Evolutionary conservation across 1,284 basidiomycete genomes (phyloP).

Genomic region (Termitomyces sp.): DNA sequence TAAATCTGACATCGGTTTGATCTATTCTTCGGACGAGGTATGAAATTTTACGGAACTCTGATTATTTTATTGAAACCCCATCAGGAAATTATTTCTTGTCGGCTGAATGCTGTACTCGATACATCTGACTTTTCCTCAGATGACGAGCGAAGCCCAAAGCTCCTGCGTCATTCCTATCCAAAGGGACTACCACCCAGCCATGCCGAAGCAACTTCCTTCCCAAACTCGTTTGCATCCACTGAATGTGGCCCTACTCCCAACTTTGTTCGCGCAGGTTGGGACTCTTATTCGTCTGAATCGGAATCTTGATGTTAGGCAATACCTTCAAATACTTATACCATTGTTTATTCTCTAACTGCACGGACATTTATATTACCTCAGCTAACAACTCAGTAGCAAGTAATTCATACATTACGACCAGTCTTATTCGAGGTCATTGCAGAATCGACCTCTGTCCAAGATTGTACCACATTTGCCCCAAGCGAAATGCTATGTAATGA

Average conservation of each 20-base stretch:
- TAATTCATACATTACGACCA: slow-evolving; percentile 13
- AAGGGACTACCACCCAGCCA: slow-evolving; percentile 20
- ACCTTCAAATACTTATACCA: slow-evolving; percentile 5
- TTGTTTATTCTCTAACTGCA: slow-evolving; percentile 11
- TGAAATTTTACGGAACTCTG: neutral
- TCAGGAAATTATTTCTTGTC: slow-evolving; percentile 11
- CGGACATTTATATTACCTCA: slow-evolving; percentile 1
- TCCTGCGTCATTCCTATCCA: slow-evolving; percentile 24
- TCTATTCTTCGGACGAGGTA: slow-evolving; percentile 23
- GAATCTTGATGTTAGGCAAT: slow-evolving; percentile 9
- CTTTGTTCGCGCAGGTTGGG: slow-evolving; percentile 57
- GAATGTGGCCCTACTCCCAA: slow-evolving; percentile 37
- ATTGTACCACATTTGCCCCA: neutral
- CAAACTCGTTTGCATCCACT: slow-evolving; percentile 34
- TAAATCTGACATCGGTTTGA: slow-evolving; percentile 13
- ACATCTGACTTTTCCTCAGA: slow-evolving; percentile 23
- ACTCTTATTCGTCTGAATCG: slow-evolving; percentile 37
- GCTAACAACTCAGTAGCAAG: neutral
- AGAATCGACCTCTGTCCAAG: neutral
- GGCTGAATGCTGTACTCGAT: slow-evolving; percentile 21
- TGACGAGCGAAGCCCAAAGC: slow-evolving; percentile 14
- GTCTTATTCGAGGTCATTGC: neutral
- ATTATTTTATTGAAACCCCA: neutral
- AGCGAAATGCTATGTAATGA: too few species aligned
- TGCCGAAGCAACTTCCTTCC: slow-evolving; percentile 30